These are phyloP conservation scores for Pseudogymnoascus sp. DNA, from an alignment of 2,329 filamentous ascomycete species.

Conservation along the genomic window DNA sequence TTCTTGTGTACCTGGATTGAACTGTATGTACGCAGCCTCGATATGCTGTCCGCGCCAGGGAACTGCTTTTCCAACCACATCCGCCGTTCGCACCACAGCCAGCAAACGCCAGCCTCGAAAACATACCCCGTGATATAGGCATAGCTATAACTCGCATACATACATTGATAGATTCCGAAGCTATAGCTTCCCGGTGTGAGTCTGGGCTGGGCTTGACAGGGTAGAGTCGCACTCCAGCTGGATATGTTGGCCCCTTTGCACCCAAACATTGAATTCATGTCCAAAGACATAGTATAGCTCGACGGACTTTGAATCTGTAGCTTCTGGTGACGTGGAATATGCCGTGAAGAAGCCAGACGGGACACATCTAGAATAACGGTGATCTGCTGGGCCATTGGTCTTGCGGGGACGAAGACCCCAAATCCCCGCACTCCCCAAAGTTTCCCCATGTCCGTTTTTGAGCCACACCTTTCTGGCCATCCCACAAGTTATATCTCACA, in stretches of 20 bases:
- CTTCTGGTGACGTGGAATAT: neutral
- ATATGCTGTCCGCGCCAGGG: conserved; percentile 5
- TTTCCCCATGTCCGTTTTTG: neutral
- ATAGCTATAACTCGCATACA: too few relatives aligned
- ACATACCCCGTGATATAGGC: neutral
- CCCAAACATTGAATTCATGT: neutral
- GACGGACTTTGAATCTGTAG: neutral
- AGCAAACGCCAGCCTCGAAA: neutral
- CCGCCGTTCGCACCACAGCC: conserved; percentile 11
- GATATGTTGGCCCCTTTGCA: neutral
- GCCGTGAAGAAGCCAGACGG: neutral
- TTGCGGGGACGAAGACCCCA: neutral
- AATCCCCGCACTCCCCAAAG: conserved; percentile 5
- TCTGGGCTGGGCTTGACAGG: neutral
- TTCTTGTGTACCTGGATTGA: neutral
- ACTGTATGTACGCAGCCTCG: neutral
- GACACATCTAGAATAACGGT: neutral
- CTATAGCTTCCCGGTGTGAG: neutral
- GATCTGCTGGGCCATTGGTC: neutral
- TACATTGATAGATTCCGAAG: neutral
- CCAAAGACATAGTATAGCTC: neutral
- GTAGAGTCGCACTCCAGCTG: too few relatives aligned
- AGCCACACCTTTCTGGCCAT: neutral
- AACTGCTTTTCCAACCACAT: conserved; percentile 13
- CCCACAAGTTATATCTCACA: neutral